These are phyloP conservation scores for Hypoxylon sp. DNA, from an alignment of 2,329 filamentous ascomycete genomes.

Conservation along the genomic window DNA sequence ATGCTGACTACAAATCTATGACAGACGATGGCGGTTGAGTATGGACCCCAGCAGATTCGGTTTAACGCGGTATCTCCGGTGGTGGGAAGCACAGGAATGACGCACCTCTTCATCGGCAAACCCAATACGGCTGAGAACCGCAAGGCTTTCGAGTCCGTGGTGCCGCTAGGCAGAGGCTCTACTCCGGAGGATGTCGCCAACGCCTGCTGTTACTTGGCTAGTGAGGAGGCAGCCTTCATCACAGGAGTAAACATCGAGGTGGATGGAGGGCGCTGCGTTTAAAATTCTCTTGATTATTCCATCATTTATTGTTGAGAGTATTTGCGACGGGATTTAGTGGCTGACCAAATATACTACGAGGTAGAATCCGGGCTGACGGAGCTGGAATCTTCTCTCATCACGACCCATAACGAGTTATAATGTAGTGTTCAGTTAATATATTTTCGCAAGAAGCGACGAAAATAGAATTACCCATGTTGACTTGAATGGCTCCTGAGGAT, in stretches of 20 bases:
- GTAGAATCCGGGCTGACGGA: conserved; percentile 13
- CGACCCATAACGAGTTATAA: neutral
- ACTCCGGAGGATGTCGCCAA: conserved; percentile 78
- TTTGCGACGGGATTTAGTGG: conserved; percentile 10
- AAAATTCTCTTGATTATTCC: conserved; percentile 12
- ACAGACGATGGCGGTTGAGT: conserved; percentile 75
- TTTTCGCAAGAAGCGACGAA: conserved; percentile 22
- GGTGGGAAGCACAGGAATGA: conserved; percentile 75
- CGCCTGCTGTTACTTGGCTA: conserved; percentile 77
- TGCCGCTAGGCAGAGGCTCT: conserved; percentile 69
- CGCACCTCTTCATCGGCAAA: conserved; percentile 70
- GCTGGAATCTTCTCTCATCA: conserved; percentile 9
- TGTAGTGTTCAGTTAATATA: conserved; percentile 29
- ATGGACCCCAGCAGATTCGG: conserved; percentile 78
- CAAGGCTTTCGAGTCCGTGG: conserved; percentile 66
- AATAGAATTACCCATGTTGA: conserved; percentile 22
- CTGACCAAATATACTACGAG: conserved; percentile 21
- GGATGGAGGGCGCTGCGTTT: conserved; percentile 54
- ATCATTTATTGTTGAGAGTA: conserved; percentile 2
- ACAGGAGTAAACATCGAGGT: conserved; percentile 80
- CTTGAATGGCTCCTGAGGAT: conserved; percentile 10
- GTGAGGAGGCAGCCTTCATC: conserved; percentile 79
- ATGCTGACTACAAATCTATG: conserved; percentile 20
- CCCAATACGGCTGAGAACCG: conserved; percentile 74
- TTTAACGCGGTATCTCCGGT: conserved; percentile 81